Evolutionary conservation across 176 grass and related monocot species (phyloP), one percentile per base, ranked within the genome.

Genomic region (Aegilops sharonensis): DNA sequence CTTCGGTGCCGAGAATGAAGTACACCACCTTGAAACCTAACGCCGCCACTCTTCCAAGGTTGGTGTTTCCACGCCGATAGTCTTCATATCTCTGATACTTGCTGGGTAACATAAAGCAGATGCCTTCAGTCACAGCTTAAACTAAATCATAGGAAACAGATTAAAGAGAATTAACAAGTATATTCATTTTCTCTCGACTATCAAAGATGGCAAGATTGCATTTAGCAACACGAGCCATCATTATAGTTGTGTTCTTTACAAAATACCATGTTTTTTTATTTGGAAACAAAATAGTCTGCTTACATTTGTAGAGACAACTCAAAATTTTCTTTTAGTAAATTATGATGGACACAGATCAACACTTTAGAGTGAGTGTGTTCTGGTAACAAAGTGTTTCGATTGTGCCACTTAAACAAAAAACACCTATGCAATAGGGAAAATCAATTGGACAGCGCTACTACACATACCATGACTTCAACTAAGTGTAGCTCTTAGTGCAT

Each of bases 31-130:
- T 2, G 21, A 7, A 87, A 18, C 68, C 62, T 35, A 89, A 61
- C n/a, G 79, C 56, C 86, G 79, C 95, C 95, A 95, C 83, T 93
- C 95, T 68, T 90, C 74, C 77, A 98, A 79, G 42, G 93, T 92
- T 71, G 91, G 91, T 39, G 93, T 89, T 15, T 90, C 89, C 31
- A 93, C 91, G 81, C 93, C 93, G 56, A 98, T 80, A 68, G 87
- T 95, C 85, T 98, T 87, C 89, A 98, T 98, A 43, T 98, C 95
- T 87, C 77, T 86, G 32, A 95, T 95, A 69, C 93, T 95, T 72
- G 88, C 93, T 98, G 89, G 27, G 75, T 79, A 40, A 82, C 62
- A 72, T 45, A 86, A 25, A 21, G 24, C 24, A 89, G 23, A 42
- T 12, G 34, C 20, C 18, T 12, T 75, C 11, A 87, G 57, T 87